Base-by-base conservation (phyloP, 2,329 filamentous ascomycete species). In the Balansia obtecta region DNA sequence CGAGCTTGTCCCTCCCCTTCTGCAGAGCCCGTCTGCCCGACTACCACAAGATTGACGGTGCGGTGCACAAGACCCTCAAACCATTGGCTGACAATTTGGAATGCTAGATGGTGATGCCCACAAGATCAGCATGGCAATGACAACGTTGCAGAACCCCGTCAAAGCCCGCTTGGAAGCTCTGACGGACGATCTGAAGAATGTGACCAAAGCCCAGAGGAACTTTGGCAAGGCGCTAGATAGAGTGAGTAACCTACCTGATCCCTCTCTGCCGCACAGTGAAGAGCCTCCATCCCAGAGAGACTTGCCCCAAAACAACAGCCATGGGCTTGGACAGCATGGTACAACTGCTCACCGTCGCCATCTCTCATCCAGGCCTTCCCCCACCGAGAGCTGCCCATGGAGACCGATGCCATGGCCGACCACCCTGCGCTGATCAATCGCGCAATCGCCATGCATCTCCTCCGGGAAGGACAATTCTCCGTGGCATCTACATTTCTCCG, bases 371-470 rank as follows among this genome's bases (percentile, higher is more conserved):
- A 69, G 66, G 68, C 67, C 16, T 53, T 67, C 6, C 74, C 71
- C 4, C 60, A 65, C 10, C 80, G 82, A 13, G 72, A 86, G 13
- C 80, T 91, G 0, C 86, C 83, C 13, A 85, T 82, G 60, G 86
- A 90, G 52, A 83, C 88, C 60, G 88, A 95, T 66, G 85, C 83
- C 34, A 81, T 96, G 65, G 82, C 80, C 1, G 78, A 83, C 18
- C 82, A 94, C 56, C 77, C 85, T 4, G 73, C 77, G 15, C 75
- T 96, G 12, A 88, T 97, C 63, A 94, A 96, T 68, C 82, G 90
- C 51, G 91, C 93, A 7, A 94, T 98, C 58, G 87, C 87, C 10
- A 96, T 97, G 89, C 93, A 98, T 63, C 77, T 98, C 20, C 77
- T 98, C 39, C 86, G 93, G 40, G 91, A 97, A 69, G 93, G 93